These are phyloP conservation scores for Penicillium sp. DNA, from an alignment of 2,329 filamentous ascomycete species.

Conservation along the genomic window DNA sequence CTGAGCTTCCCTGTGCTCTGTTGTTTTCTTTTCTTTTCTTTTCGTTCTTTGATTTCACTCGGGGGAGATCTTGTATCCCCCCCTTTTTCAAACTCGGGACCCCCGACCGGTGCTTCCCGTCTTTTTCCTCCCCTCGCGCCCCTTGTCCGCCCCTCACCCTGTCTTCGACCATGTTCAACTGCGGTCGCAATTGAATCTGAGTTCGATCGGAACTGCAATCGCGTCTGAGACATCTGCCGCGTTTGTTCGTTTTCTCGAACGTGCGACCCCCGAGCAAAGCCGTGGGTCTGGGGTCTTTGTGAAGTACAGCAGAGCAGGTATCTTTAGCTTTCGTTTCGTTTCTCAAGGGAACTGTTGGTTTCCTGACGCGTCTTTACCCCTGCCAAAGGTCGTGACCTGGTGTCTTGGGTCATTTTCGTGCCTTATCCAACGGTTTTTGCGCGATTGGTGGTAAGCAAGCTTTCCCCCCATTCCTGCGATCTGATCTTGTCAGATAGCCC, in stretches of 20 bases:
- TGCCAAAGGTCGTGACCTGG: slow-evolving; percentile 19
- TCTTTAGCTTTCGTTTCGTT: slow-evolving; percentile 19
- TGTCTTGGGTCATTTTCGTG: slow-evolving; percentile 17
- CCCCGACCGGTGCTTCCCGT: slow-evolving; percentile 21
- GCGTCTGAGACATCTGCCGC: slow-evolving; percentile 26
- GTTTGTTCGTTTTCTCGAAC: slow-evolving; percentile 28
- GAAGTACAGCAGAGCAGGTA: slow-evolving; percentile 36
- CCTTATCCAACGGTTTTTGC: slow-evolving; percentile 10
- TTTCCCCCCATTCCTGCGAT: slow-evolving; percentile 27
- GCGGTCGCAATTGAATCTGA: slow-evolving; percentile 18
- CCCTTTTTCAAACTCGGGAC: slow-evolving; percentile 14
- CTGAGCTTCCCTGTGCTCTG: slow-evolving; percentile 7
- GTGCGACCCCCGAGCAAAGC: slow-evolving; percentile 22
- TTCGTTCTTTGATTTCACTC: slow-evolving; percentile 17
- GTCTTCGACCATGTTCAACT: slow-evolving; percentile 26
- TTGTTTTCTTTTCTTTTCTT: slow-evolving; percentile 20
- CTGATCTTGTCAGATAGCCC: slow-evolving; percentile 17
- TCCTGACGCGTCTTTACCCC: slow-evolving; percentile 17
- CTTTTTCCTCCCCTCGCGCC: slow-evolving; percentile 29
- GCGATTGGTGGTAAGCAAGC: slow-evolving; percentile 17
- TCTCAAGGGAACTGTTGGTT: slow-evolving; percentile 14
- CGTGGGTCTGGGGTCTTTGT: slow-evolving; percentile 22
- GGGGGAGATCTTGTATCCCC: slow-evolving; percentile 7
- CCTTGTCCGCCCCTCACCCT: slow-evolving; percentile 30
- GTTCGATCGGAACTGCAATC: slow-evolving; percentile 21